phyloP scores from a whole-genome alignment of 441 rosid species.

The Gossypium schwendimanii region DNA sequence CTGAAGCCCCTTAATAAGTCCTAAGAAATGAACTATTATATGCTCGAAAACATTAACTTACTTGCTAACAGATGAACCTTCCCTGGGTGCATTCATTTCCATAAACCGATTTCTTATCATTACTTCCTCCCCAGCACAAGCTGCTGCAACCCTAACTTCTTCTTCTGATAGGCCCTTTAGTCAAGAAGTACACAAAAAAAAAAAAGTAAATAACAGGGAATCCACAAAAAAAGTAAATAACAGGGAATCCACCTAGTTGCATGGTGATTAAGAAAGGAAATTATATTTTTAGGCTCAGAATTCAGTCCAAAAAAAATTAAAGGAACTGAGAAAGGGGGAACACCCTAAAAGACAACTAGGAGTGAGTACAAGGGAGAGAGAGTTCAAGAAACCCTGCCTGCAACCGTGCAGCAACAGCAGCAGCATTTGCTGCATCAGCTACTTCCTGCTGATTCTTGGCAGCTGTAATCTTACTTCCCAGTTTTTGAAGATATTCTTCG shows the following conservation, averaged over 20 bases:
- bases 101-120: conserved; percentile 83
- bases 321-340: neutral
- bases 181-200: conserved; percentile 19
- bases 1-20: neutral
- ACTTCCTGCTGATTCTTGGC: conserved; percentile 98
- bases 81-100: conserved; percentile 99
- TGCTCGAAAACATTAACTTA: conserved; percentile 29
- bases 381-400: conserved; percentile 46
- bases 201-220: conserved; percentile 24
- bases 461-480: conserved; percentile 90
- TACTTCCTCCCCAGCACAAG: conserved; percentile 98
- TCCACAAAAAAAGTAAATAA: conserved; percentile 23
- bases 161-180: conserved; percentile 94
- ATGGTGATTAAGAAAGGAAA: neutral
- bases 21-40: neutral
- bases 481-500: conserved; percentile 90
- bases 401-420: conserved; percentile 83
- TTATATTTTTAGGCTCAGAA: neutral
- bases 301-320: neutral
- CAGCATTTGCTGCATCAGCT: conserved; percentile 96
- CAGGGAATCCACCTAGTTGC: neutral
- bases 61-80: conserved; percentile 91
- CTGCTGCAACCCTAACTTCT: conserved; percentile 89
- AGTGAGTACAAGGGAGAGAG: conserved; percentile 8
- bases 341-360: conserved; percentile 9